These are phyloP conservation scores for Wallacemonas rigidus DNA, from an alignment of 208 protist genomes.

Conservation along the genomic window DNA sequence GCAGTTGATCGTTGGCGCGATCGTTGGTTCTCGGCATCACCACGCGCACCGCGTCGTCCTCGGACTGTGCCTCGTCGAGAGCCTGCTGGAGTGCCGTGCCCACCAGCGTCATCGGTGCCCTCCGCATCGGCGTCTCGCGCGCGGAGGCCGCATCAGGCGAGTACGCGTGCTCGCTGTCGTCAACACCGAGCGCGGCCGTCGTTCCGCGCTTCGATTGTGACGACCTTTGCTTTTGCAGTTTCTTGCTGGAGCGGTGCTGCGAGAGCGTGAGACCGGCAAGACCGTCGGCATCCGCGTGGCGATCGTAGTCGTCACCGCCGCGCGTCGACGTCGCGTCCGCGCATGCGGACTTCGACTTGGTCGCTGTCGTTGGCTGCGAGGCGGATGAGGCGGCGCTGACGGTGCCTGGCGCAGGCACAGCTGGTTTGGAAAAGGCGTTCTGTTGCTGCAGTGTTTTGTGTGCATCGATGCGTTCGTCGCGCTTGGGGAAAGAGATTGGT, in stretches of 20 bases:
- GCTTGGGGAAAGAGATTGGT: neutral
- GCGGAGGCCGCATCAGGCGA: neutral
- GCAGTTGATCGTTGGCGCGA: neutral
- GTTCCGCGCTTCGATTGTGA: neutral
- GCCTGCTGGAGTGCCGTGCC: conserved; percentile 27
- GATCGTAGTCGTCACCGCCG: neutral
- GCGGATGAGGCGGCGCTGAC: no score
- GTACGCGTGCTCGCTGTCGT: neutral
- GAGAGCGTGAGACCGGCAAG: conserved; percentile 15
- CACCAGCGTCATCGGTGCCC: conserved; percentile 8
- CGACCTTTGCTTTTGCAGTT: conserved; percentile 5
- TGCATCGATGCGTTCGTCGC: neutral
- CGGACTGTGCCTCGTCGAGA: conserved; percentile 23
- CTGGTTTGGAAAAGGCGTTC: no score
- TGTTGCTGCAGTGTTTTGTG: no score
- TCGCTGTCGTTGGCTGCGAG: neutral
- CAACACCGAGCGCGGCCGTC: neutral
- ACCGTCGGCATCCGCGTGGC: neutral
- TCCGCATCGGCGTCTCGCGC: conserved; percentile 1
- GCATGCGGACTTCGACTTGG: neutral
- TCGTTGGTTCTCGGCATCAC: conserved; percentile 1
- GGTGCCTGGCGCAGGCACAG: no score
- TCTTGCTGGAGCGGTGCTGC: conserved; percentile 1
- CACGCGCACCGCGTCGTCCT: conserved; percentile 10
- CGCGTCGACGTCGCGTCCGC: neutral